These are phyloP conservation scores for Malus hybrid DNA, from an alignment of 331 rosid genomes.

Conservation along the genomic window DNA sequence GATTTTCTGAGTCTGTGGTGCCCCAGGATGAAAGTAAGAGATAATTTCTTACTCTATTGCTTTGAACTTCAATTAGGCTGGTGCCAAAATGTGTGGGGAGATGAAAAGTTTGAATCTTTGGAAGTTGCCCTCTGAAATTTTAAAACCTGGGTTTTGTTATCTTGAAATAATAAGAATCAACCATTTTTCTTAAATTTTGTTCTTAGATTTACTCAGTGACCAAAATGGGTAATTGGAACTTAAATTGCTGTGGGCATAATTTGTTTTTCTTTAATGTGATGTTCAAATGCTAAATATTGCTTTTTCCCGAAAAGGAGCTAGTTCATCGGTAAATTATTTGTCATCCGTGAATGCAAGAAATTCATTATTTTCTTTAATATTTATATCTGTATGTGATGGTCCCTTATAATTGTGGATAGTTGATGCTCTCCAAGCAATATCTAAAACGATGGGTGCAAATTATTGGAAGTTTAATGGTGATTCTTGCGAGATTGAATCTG, in stretches of 20 bases:
- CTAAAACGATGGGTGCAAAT: slow-evolving; percentile 30
- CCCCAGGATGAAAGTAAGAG: slow-evolving; percentile 58
- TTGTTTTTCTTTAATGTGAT: not conserved
- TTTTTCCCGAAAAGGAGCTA: not conserved
- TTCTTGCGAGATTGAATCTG: slow-evolving; percentile 28
- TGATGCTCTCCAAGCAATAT: slow-evolving; percentile 35
- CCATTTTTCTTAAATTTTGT: not conserved
- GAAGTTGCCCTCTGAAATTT: not conserved
- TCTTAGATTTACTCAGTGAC: not conserved
- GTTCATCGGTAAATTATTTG: not conserved
- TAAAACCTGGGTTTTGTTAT: not conserved
- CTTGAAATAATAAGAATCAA: not conserved
- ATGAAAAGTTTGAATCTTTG: not conserved
- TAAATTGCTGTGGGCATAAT: not conserved
- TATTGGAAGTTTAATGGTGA: slow-evolving; percentile 35
- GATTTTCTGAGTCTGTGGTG: slow-evolving; percentile 44
- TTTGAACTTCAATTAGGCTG: not conserved
- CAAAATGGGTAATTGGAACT: not conserved
- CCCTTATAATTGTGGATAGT: slow-evolving; percentile 13
- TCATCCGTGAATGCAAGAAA: not conserved
- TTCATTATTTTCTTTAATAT: not conserved
- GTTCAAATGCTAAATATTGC: not conserved
- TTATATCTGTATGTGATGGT: not conserved
- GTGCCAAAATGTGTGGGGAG: not conserved
- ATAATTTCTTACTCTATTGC: not conserved